These are phyloP conservation scores for Didymellaceae sp. DNA, from an alignment of 2,329 filamentous ascomycete genomes.

Conservation along the genomic window DNA sequence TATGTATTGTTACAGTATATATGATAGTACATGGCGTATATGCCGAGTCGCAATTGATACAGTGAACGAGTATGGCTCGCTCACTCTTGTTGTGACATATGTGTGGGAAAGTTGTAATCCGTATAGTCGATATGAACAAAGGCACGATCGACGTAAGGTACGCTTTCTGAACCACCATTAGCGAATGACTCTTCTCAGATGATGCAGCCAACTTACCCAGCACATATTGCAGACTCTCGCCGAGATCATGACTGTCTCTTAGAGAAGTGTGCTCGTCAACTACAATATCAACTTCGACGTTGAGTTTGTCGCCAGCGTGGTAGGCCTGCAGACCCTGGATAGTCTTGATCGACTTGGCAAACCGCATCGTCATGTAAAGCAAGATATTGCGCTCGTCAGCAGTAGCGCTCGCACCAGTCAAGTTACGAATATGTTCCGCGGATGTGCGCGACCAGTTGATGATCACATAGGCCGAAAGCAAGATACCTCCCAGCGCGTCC, in stretches of 20 bases:
- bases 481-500: constrained; percentile 77
- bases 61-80: background rate
- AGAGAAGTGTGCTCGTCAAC: constrained; percentile 77
- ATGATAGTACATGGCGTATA: background rate
- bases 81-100: constrained; percentile 57
- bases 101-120: constrained; percentile 58
- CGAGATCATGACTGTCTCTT: constrained; percentile 81
- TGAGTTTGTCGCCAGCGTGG: constrained; percentile 83
- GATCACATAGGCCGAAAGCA: constrained; percentile 81
- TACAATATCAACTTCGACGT: constrained; percentile 83
- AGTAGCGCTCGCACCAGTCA: constrained; percentile 78
- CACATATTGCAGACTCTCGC: constrained; percentile 81
- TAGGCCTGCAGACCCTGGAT: constrained; percentile 87
- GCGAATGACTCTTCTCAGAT: background rate
- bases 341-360: constrained; percentile 83
- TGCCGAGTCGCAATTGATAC: background rate
- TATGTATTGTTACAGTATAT: background rate
- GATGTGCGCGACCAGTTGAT: constrained; percentile 79
- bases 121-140: constrained; percentile 62
- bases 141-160: constrained; percentile 71
- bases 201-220: constrained; percentile 57
- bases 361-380: constrained; percentile 91
- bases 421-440: constrained; percentile 77
- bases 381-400: constrained; percentile 84
- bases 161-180: constrained; percentile 60